Conservation (phyloP, 73 alveolate species). For the Uronychia setigera region DNA sequence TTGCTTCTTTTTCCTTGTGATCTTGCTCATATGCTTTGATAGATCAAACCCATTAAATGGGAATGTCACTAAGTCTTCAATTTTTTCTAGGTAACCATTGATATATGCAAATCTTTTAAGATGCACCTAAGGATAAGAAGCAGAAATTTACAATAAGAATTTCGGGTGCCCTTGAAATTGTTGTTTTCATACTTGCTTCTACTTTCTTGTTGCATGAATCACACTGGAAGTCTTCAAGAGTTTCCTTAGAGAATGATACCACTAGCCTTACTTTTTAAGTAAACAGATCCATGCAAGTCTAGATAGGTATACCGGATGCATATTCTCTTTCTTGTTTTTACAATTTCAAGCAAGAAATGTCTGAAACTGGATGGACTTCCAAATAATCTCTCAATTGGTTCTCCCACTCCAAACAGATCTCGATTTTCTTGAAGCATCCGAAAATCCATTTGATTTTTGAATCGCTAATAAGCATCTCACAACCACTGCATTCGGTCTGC, state of each 20-base stretch:
- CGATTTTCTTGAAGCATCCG: conserved; percentile 53
- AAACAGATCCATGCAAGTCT: conserved; percentile 47
- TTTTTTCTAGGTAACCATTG: conserved; percentile 75
- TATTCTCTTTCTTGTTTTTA: neutral
- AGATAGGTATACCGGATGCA: conserved; percentile 40
- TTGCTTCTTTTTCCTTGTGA: too few species aligned
- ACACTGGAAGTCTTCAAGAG: conserved; percentile 53
- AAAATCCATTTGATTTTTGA: conserved; percentile 59
- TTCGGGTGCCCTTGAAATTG: conserved; percentile 70
- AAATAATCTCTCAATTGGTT: neutral
- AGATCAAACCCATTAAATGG: conserved; percentile 70
- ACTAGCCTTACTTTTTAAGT: neutral
- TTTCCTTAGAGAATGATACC: conserved; percentile 10
- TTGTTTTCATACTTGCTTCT: conserved; percentile 37
- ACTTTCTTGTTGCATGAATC: conserved; percentile 58
- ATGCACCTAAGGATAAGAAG: conserved; percentile 31
- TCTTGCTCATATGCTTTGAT: too few species aligned
- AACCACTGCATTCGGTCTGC: conserved; percentile 42
- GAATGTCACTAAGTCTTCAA: conserved; percentile 74
- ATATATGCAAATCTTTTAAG: conserved; percentile 72
- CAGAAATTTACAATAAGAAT: conserved; percentile 50
- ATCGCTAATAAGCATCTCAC: conserved; percentile 40
- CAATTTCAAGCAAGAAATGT: neutral
- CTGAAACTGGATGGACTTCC: neutral
- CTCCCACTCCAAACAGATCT: conserved; percentile 58